Percentiles rank a stretch among this genome's conserved stretches.
These are phyloP conservation scores for Borealophlyctis nickersoniae DNA, from an alignment of 192 early-diverging fungal species.

Conservation along the genomic window DNA sequence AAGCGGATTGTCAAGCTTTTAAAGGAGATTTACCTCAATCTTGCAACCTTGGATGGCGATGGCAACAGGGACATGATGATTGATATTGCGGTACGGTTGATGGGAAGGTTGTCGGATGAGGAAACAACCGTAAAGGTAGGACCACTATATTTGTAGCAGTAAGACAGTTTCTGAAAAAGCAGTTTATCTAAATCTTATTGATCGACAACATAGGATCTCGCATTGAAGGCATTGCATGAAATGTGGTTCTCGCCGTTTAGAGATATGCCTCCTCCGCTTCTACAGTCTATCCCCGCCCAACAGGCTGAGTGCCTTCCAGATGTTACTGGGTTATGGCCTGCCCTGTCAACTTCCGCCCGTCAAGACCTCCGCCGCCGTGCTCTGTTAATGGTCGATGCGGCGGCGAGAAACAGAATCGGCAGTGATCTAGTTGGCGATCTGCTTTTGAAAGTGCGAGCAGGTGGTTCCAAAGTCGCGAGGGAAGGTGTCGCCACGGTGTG, in stretches of 20 bases:
- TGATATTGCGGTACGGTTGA: conserved; percentile 32
- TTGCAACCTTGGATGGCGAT: not conserved
- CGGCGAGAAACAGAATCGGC: not conserved
- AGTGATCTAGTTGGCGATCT: conserved; percentile 23
- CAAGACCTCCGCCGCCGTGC: conserved; percentile 26
- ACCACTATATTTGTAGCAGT: conserved; percentile 4
- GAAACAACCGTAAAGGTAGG: conserved; percentile 45
- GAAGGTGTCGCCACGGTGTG: conserved; percentile 51
- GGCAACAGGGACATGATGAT: conserved; percentile 11
- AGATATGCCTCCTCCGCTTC: conserved; percentile 1
- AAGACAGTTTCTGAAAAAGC: too few relatives aligned
- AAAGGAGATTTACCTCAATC: conserved; percentile 61
- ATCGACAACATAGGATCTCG: conserved; percentile 56
- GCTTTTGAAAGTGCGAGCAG: too few relatives aligned
- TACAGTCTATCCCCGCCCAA: not conserved
- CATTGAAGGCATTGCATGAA: conserved; percentile 68
- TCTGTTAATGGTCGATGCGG: conserved; percentile 3
- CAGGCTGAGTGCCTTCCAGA: not conserved
- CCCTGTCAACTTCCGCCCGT: not conserved
- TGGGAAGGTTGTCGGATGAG: conserved; percentile 40
- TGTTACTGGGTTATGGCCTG: not conserved
- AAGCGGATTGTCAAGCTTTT: conserved; percentile 81
- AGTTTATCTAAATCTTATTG: too few relatives aligned
- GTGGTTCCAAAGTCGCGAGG: conserved; percentile 11
- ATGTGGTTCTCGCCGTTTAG: conserved; percentile 55